These are phyloP conservation scores for Suillus fuscotomentosus DNA, from an alignment of 768 basidiomycete genomes.

Conservation along the genomic window DNA sequence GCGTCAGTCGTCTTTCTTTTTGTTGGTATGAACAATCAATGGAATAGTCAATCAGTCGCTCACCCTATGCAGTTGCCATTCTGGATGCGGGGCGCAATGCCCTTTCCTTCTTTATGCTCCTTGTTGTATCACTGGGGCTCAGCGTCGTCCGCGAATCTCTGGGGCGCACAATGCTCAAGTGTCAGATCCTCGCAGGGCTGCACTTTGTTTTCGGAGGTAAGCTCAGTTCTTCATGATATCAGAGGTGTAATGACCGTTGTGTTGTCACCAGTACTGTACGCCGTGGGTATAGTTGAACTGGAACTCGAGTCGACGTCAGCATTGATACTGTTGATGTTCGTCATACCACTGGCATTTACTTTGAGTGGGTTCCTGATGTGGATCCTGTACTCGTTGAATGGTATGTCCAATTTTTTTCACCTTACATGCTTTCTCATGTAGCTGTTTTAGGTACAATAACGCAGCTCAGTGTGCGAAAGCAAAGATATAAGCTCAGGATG, in stretches of 20 bases:
- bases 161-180: slow-evolving; percentile 80
- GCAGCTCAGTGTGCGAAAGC: slow-evolving; percentile 83
- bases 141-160: slow-evolving; percentile 90
- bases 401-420: slow-evolving; percentile 39
- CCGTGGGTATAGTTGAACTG: slow-evolving; percentile 92
- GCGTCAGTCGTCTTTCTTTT: slow-evolving; percentile 89
- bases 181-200: slow-evolving; percentile 74
- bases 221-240: slow-evolving; percentile 25
- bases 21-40: slow-evolving; percentile 58
- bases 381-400: slow-evolving; percentile 90
- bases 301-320: slow-evolving; percentile 90
- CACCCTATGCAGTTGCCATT: slow-evolving; percentile 68
- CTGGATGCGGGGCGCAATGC: slow-evolving; percentile 94
- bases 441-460: slow-evolving; percentile 71
- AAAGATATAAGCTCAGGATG: slow-evolving; percentile 84
- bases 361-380: slow-evolving; percentile 95
- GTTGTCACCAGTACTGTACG: slow-evolving; percentile 70
- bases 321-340: slow-evolving; percentile 80
- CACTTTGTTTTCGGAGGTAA: slow-evolving; percentile 95
- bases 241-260: not conserved
- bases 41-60: slow-evolving; percentile 3
- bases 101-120: slow-evolving; percentile 91
- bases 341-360: slow-evolving; percentile 92
- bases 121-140: slow-evolving; percentile 89
- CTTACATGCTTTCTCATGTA: not conserved